Conservation (phyloP, 371 early-diverging fungal species). For the Mucor mucedo region DNA sequence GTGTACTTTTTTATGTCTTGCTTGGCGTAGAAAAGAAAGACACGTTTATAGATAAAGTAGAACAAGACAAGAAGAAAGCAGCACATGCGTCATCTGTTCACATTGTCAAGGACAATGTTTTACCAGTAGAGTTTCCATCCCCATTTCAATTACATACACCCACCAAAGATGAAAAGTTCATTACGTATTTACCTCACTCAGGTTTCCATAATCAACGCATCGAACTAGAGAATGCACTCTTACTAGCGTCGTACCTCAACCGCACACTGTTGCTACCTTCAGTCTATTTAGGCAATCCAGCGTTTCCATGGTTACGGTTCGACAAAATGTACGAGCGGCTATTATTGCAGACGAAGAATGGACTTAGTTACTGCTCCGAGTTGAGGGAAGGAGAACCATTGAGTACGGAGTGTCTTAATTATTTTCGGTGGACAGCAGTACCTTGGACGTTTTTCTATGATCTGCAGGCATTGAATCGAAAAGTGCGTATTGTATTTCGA, state of each 20-base stretch:
- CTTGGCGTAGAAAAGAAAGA: too few species aligned
- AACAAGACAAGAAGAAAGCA: slow-evolving; percentile 1
- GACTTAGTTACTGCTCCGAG: slow-evolving; percentile 56
- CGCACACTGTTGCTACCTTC: slow-evolving; percentile 62
- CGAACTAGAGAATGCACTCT: slow-evolving; percentile 62
- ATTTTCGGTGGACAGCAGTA: slow-evolving; percentile 57
- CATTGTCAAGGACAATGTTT: not conserved
- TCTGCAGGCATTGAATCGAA: slow-evolving; percentile 35
- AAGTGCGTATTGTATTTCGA: slow-evolving; percentile 42
- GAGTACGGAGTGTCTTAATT: slow-evolving; percentile 63
- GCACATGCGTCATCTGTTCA: not conserved
- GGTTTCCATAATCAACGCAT: slow-evolving; percentile 70
- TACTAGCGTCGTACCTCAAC: slow-evolving; percentile 60
- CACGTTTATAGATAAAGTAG: slow-evolving; percentile 3
- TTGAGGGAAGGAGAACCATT: slow-evolving; percentile 46
- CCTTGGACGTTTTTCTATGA: slow-evolving; percentile 69
- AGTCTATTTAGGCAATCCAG: slow-evolving; percentile 62
- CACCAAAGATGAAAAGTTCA: slow-evolving; percentile 39
- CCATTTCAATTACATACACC: slow-evolving; percentile 23
- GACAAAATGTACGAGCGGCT: slow-evolving; percentile 61
- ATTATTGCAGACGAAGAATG: slow-evolving; percentile 60
- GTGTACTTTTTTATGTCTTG: too few species aligned
- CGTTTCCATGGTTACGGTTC: slow-evolving; percentile 60
- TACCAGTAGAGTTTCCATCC: slow-evolving; percentile 26
- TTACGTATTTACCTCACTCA: slow-evolving; percentile 68